phyloP scores from a whole-genome alignment of 805 yeast species.

The Metschnikowia similis region DNA sequence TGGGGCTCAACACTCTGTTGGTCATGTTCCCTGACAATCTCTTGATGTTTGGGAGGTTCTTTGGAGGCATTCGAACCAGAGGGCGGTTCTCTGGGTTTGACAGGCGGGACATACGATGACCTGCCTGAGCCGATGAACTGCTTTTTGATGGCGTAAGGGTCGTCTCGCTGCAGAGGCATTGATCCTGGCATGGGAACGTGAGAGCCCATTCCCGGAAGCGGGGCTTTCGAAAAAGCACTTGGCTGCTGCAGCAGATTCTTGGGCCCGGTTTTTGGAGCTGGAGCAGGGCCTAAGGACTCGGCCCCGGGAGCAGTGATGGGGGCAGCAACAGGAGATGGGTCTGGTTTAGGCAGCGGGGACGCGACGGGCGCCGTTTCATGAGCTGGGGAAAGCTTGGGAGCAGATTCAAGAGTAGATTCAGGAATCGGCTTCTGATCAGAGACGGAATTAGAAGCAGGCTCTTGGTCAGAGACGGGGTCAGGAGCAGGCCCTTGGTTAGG shows the following conservation, averaged over 20 bases:
- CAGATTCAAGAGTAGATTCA: background rate
- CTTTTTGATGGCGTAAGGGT: slow-evolving; percentile 49
- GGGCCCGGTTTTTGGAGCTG: background rate
- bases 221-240: slow-evolving; percentile 1
- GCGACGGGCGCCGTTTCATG: too few relatives aligned
- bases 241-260: background rate
- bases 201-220: background rate
- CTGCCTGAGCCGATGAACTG: slow-evolving; percentile 54
- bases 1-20: slow-evolving; percentile 35
- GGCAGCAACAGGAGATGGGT: background rate
- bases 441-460: background rate
- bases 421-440: background rate
- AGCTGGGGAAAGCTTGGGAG: too few relatives aligned
- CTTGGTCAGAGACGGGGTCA: background rate
- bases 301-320: background rate
- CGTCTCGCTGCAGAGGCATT: slow-evolving; percentile 31
- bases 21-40: slow-evolving; percentile 12
- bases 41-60: slow-evolving; percentile 19
- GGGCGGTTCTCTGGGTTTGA: slow-evolving; percentile 38
- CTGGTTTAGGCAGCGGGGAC: background rate
- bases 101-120: slow-evolving; percentile 55
- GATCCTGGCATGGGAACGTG: slow-evolving; percentile 18
- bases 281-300: background rate
- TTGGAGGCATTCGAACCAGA: slow-evolving; percentile 28
- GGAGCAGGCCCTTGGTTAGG: background rate